Evolutionary conservation across 148 eudicot species (phyloP), one percentile per base, ranked within the genome.

Genomic region (Amaranthus hypochondriacus): DNA sequence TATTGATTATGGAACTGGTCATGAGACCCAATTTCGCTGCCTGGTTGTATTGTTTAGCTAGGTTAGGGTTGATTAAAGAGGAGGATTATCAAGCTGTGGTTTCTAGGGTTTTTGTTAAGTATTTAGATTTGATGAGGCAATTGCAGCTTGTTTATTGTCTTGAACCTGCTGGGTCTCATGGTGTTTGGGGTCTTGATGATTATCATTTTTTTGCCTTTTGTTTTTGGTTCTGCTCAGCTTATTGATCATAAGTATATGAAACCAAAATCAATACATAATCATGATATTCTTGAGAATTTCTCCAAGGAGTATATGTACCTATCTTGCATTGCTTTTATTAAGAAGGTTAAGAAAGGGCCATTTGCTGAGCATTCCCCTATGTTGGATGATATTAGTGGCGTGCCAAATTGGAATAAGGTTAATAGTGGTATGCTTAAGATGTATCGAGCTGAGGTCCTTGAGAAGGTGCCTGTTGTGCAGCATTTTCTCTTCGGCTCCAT

Each of bases 151-250:
- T 84, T 13, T 93, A 93, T 54, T 77, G 68, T 50, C 90, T 93
- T 56, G 97, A 94, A 82, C 98, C 98, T 7, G 98, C 97, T 2
- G 98, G 97, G 47, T 91, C 97, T 43, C 98, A 94, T 53, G 98
- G 98, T 9, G 98, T 94, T 58, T 94, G 98, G 98, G 98, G 98
- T 9, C 86, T 94, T 7, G 98, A 94, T 85, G 98, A 94, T 82
- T 91, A 94, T 58, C 97, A 94, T 68, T 94, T 91, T 91, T 57
- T 75, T 94, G 75, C 97, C 98, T 0, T 94, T 91, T 54, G 84
- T 94, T 10, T 94, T 91, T 53, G 98, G 98, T 51, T 81, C 98
- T 0, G 89, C 98, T 3, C 98, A 93, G 87, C 84, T 93, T 68
- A 80, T 93, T 79, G 96, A 86, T 78, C 98, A 94, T 73, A 94